Evolutionary conservation across 495 filamentous ascomycete species (phyloP).

Genomic region (Ramalina peruviana): DNA sequence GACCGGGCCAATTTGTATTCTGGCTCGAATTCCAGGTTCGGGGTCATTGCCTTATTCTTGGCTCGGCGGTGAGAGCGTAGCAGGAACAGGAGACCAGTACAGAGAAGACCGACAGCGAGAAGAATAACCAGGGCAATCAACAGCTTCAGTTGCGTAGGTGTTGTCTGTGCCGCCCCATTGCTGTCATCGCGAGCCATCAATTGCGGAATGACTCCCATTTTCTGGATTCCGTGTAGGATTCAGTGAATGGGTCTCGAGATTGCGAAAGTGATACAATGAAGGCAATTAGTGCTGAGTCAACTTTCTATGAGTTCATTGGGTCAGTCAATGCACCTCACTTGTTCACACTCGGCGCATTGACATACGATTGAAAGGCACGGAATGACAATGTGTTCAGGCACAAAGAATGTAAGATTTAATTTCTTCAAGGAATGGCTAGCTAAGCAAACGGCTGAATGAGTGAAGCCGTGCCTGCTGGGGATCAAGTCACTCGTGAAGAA

Average conservation of each 20-base stretch:
- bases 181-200: constrained; percentile 39
- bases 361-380: neutral
- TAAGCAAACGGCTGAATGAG: constrained; percentile 58
- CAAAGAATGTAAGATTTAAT: neutral
- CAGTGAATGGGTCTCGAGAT: neutral
- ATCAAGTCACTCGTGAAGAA: constrained; percentile 18
- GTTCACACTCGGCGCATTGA: too few relatives aligned
- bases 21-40: constrained; percentile 41
- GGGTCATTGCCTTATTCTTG: constrained; percentile 24
- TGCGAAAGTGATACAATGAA: neutral
- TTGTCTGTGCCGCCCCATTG: constrained; percentile 29
- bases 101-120: constrained; percentile 45
- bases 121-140: constrained; percentile 70
- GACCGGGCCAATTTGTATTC: constrained; percentile 31
- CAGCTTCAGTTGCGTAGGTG: constrained; percentile 50
- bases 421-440: constrained; percentile 35
- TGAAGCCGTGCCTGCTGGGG: constrained; percentile 59
- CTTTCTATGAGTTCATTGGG: too few relatives aligned
- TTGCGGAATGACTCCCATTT: constrained; percentile 13
- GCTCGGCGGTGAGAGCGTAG: constrained; percentile 51
- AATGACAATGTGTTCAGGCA: neutral
- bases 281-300: neutral
- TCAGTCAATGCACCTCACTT: too few relatives aligned
- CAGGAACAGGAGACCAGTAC: constrained; percentile 37
- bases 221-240: neutral